These are phyloP conservation scores for Turritis glabra DNA, from an alignment of 345 rosid species.

Conservation along the genomic window DNA sequence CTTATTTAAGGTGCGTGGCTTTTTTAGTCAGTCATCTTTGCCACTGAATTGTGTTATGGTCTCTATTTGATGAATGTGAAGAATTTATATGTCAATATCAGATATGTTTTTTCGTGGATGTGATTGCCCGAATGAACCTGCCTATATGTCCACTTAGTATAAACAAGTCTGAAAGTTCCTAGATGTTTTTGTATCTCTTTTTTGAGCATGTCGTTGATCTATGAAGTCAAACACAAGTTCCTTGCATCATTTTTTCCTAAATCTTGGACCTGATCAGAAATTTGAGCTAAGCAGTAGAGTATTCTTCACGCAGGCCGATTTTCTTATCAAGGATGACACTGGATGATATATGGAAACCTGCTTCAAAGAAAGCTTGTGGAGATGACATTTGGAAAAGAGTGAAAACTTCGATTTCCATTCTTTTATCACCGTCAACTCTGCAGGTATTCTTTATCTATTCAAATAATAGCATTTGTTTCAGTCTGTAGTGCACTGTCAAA, in stretches of 20 bases:
- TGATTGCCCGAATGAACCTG: background rate
- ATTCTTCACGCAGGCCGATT: slow-evolving; percentile 60
- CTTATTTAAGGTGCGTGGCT: slow-evolving; percentile 69
- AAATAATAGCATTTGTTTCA: slow-evolving; percentile 4
- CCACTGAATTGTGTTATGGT: slow-evolving; percentile 10
- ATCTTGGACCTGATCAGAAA: slow-evolving; percentile 1
- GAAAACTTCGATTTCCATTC: slow-evolving; percentile 80
- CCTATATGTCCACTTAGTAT: background rate
- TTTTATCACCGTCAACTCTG: slow-evolving; percentile 76
- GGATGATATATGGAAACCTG: slow-evolving; percentile 93
- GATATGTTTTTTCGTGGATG: too few relatives aligned
- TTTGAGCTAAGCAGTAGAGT: slow-evolving; percentile 22
- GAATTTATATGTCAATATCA: slow-evolving; percentile 2
- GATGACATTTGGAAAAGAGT: slow-evolving; percentile 75
- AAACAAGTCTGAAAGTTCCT: background rate
- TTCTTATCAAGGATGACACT: slow-evolving; percentile 90
- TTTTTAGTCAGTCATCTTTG: background rate
- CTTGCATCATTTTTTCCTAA: background rate
- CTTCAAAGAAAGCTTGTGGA: slow-evolving; percentile 57
- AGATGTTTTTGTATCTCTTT: background rate
- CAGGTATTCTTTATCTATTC: slow-evolving; percentile 55
- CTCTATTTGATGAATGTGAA: background rate
- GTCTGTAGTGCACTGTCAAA: background rate
- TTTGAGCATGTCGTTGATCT: background rate
- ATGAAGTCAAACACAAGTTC: background rate